Conservation (phyloP, 176 grass and related monocot genomes). For the Carex littledalei region DNA sequence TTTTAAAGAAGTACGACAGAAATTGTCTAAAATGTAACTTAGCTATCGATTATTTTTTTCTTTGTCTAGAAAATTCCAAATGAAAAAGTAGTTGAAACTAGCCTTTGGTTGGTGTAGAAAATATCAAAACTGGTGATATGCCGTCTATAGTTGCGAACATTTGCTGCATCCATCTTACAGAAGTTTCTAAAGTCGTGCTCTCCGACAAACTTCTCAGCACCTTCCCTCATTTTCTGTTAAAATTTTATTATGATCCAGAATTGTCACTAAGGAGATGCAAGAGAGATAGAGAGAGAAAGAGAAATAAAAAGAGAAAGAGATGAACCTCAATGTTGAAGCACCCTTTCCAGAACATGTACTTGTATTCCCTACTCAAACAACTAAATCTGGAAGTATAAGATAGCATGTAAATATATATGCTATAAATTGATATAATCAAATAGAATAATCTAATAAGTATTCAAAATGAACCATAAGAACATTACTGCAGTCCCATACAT, state of each 20-base stretch:
- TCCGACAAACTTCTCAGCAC: conserved; percentile 63
- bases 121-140: conserved; percentile 74
- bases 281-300: conserved; percentile 1
- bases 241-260: conserved; percentile 5
- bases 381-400: conserved; percentile 62
- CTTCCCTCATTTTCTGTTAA: conserved; percentile 77
- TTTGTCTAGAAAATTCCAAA: background rate
- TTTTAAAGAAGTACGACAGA: background rate
- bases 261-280: background rate
- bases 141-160: conserved; percentile 84
- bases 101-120: conserved; percentile 59
- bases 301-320: conserved; percentile 15
- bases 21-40: background rate
- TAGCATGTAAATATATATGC: background rate
- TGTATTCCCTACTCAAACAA: conserved; percentile 86
- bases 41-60: conserved; percentile 2
- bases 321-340: conserved; percentile 57
- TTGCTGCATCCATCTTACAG: conserved; percentile 94
- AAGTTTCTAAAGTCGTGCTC: conserved; percentile 97
- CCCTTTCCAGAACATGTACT: conserved; percentile 87
- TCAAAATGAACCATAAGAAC: background rate
- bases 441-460: background rate
- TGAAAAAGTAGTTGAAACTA: conserved; percentile 22
- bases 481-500: background rate
- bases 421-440: conserved; percentile 2